phyloP scores from a whole-genome alignment of 148 eudicot genomes.

The Gaultheria prostrata region DNA sequence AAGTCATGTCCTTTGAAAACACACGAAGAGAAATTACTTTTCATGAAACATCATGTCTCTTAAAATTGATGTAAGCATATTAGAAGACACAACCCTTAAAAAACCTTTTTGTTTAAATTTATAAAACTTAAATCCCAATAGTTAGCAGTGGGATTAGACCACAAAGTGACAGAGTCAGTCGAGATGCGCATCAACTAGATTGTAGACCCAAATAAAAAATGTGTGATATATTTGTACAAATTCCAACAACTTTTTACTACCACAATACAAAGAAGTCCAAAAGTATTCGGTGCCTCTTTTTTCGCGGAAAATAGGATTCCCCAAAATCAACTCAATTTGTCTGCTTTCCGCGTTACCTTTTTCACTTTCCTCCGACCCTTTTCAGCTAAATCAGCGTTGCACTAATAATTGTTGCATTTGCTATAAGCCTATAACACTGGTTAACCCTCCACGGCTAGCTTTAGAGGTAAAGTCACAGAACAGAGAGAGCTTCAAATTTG shows the following conservation, averaged over 20 bases:
- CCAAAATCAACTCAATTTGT: neutral
- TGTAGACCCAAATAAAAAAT: no score
- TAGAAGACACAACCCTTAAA: no score
- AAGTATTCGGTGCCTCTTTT: conserved; percentile 12
- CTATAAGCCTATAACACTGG: neutral
- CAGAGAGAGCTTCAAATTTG: neutral
- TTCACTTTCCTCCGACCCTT: neutral
- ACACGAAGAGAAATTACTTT: no score
- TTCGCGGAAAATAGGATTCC: conserved; percentile 8
- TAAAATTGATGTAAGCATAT: no score
- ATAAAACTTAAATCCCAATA: no score
- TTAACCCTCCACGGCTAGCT: neutral
- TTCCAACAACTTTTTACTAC: neutral
- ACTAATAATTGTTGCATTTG: neutral
- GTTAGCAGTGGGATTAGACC: no score
- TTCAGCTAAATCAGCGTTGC: neutral
- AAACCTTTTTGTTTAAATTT: no score
- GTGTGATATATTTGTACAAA: neutral
- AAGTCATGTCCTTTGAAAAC: no score
- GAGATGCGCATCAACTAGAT: no score
- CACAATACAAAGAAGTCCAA: neutral
- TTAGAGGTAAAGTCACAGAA: neutral
- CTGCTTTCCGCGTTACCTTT: conserved; percentile 8
- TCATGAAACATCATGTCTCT: no score
- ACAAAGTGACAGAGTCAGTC: no score